phyloP scores from a whole-genome alignment of 2,329 filamentous ascomycete genomes.

The Tricladium varicosporioides region DNA sequence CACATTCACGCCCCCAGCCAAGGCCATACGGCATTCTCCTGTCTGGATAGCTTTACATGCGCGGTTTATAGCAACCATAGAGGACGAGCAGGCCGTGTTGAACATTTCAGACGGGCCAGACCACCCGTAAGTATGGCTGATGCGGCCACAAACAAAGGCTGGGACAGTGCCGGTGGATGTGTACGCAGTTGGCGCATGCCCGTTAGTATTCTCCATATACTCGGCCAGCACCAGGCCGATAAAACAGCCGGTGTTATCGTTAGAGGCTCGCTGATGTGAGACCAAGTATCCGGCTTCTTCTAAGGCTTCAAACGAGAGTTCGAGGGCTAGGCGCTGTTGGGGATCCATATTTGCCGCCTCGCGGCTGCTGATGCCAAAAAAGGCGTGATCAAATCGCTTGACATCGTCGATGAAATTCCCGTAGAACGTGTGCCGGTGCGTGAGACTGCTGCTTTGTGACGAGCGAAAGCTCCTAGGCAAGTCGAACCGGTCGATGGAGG shows the following conservation, averaged over 20 bases:
- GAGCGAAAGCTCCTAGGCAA: constrained; percentile 7
- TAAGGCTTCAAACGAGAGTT: constrained; percentile 13
- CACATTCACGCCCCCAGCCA: constrained; percentile 24
- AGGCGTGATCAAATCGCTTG: constrained; percentile 14
- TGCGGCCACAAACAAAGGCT: constrained; percentile 3
- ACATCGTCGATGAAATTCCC: constrained; percentile 14
- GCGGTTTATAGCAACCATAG: constrained; percentile 30
- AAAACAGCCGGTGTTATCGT: constrained; percentile 3
- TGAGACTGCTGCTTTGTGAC: constrained; percentile 2
- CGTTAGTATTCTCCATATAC: constrained; percentile 4
- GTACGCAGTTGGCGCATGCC: constrained; percentile 6
- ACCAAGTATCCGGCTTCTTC: constrained; percentile 4
- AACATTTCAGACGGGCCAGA: constrained; percentile 64
- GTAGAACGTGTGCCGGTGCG: constrained; percentile 1
- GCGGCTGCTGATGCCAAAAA: constrained; percentile 16
- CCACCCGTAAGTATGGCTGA: constrained; percentile 10
- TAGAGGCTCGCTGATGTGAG: neutral
- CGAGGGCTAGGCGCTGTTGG: constrained; percentile 16
- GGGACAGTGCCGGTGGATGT: constrained; percentile 7
- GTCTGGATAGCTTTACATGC: constrained; percentile 21
- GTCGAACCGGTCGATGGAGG: constrained; percentile 14
- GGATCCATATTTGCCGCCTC: constrained; percentile 27
- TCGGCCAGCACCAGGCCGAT: constrained; percentile 4
- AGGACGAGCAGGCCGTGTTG: constrained; percentile 46
- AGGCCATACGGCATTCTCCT: constrained; percentile 20